Conservation (phyloP, 352 stramenopile genomes). For the Globisporangium takayamanum region DNA sequence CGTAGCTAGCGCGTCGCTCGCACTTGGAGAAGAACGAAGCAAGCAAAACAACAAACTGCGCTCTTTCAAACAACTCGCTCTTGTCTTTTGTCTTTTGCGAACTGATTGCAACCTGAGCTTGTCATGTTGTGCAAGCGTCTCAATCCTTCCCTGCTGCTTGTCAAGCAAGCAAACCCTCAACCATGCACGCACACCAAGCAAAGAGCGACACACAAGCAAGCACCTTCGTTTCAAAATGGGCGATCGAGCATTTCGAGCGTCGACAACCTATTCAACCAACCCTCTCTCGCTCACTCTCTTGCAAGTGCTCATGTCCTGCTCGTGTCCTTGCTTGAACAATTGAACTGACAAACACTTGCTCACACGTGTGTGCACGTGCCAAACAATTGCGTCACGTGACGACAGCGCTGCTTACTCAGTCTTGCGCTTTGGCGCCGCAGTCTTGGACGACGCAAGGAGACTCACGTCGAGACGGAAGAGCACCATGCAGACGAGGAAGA, state of each 20-base stretch:
- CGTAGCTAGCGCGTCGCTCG: neutral
- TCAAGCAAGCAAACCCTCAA: no score
- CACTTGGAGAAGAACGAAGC: slow-evolving; percentile 11
- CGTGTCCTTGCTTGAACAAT: neutral
- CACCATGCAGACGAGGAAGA: slow-evolving; percentile 83
- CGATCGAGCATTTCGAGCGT: no score
- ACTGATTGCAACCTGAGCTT: no score
- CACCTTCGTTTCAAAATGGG: no score
- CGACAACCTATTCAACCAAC: no score
- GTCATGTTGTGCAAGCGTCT: no score
- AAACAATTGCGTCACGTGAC: neutral
- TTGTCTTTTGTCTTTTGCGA: neutral
- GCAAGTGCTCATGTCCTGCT: no score
- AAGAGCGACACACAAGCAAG: no score
- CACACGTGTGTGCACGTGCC: neutral
- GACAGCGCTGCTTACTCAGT: slow-evolving; percentile 31
- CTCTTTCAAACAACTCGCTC: slow-evolving; percentile 5
- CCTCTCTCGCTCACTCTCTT: no score
- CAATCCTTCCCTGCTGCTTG: no score
- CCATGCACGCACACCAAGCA: no score
- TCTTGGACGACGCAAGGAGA: slow-evolving; percentile 35
- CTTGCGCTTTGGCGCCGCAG: slow-evolving; percentile 48
- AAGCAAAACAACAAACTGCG: slow-evolving; percentile 12
- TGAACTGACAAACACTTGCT: neutral
- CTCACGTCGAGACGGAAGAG: slow-evolving; percentile 83